phyloP scores from a whole-genome alignment of 345 rosid species.

The Angophora floribunda region DNA sequence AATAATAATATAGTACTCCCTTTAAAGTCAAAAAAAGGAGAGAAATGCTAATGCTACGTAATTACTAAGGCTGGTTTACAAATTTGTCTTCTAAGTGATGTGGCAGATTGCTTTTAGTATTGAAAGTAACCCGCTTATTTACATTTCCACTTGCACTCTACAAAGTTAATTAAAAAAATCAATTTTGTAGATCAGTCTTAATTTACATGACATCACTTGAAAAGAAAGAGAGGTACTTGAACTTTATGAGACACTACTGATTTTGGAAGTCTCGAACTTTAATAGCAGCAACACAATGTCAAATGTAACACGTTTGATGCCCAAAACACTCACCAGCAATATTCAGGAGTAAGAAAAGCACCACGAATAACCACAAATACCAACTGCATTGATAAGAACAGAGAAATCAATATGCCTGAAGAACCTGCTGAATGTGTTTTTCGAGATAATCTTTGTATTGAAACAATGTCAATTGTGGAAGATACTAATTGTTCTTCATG shows the following conservation, averaged over 20 bases:
- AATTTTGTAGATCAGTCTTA: background rate
- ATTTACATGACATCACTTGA: background rate
- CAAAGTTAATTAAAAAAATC: background rate
- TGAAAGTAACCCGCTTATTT: background rate
- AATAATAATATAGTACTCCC: background rate
- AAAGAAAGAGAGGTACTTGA: background rate
- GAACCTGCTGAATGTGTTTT: background rate
- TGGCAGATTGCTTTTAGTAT: background rate
- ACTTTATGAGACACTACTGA: background rate
- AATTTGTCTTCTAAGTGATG: background rate
- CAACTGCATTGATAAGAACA: conserved; percentile 37
- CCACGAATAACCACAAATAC: conserved; percentile 85
- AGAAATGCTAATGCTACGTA: background rate
- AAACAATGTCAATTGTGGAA: background rate
- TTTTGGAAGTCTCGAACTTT: background rate
- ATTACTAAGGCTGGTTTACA: background rate
- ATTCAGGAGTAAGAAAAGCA: conserved; percentile 67
- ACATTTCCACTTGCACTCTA: background rate
- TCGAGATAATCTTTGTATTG: background rate
- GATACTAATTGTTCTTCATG: background rate
- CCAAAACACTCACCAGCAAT: conserved; percentile 31
- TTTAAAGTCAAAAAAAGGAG: background rate
- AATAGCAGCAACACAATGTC: background rate
- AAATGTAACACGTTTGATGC: background rate
- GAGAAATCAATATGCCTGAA: background rate